Evolutionary conservation across 2,329 filamentous ascomycete species (phyloP), one percentile per base, ranked within the genome.

Genomic region (Cryphonectria nitschkei): DNA sequence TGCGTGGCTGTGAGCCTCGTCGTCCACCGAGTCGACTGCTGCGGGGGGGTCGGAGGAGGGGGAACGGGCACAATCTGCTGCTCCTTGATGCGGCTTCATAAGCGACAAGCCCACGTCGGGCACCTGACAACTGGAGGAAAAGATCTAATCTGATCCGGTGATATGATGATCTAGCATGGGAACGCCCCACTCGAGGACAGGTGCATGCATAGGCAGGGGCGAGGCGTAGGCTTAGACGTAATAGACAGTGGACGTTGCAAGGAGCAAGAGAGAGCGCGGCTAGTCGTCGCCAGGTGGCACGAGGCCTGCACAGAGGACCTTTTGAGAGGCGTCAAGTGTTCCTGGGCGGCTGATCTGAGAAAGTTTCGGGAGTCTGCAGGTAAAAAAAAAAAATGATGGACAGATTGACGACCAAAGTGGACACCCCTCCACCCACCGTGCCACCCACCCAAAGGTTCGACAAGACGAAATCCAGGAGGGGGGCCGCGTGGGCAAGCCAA

Each of bases 71-170:
- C 54, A 29, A 43, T n/a, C 41, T 43, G 62, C 41, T 43, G 62
- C 26, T 32, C 14, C 46, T 43, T 65, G 62, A 65, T 34, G 32
- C 46, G 64, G 64, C 64, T 65, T 72, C 70, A 72, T 72, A 67
- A 32, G 68, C 64, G 64, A 34, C 60, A 58, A 58, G 60, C n/a
- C 60, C 60, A 62, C 60, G 60, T 26, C 60, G 39, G 39, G 60
- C 60, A 39, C 22, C 34, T 13, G 60, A 39, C 39, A 39, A 41
- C 61, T 26, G 37, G 19, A 34, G 34, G 3, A 34, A n/a, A 62
- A 41, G 32, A 72, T 72, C 70, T 72, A 70, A 72, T 72, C 70
- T 70, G 70, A 72, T 72, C 68, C 68, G 70, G 62, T 62, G 65
- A 72, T 68, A 67, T 43, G 70, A 66, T 54, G 46, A 50, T 37